phyloP scores from a whole-genome alignment of 2,329 filamentous ascomycete species.

The Chaetomium globosum region DNA sequence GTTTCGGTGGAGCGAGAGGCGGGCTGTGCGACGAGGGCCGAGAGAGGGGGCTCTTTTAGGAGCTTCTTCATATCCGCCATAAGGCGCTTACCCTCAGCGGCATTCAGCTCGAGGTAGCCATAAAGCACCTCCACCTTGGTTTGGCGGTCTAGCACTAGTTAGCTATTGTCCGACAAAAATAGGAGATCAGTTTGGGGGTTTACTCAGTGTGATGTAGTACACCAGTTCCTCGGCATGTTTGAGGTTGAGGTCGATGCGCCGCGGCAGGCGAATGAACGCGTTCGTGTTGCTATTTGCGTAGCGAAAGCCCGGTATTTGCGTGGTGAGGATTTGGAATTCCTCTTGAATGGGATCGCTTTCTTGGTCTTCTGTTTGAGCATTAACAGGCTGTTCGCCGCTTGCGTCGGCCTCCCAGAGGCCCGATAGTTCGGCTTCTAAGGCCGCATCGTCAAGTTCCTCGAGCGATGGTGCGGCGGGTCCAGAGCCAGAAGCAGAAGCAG shows the following conservation, averaged over 20 bases:
- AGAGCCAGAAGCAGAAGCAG: conserved; percentile 2
- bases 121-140: conserved; percentile 26
- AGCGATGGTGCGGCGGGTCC: background rate
- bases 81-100: conserved; percentile 27
- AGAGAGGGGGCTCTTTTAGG: conserved; percentile 23
- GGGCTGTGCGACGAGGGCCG: conserved; percentile 14
- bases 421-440: conserved; percentile 21
- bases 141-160: conserved; percentile 25
- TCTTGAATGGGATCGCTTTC: conserved; percentile 2
- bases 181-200: background rate
- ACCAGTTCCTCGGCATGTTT: conserved; percentile 19
- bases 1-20: conserved; percentile 6
- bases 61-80: conserved; percentile 20
- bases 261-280: conserved; percentile 19
- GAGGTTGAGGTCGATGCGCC: conserved; percentile 26
- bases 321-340: conserved; percentile 15
- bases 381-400: conserved; percentile 27
- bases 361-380: conserved; percentile 28
- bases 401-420: conserved; percentile 21
- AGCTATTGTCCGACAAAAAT: background rate
- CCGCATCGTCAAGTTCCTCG: conserved; percentile 18
- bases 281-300: conserved; percentile 24
- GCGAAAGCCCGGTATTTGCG: conserved; percentile 28
- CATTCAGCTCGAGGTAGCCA: conserved; percentile 26
- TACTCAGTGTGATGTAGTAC: conserved; percentile 32